Percentiles rank a stretch among this genome's conserved stretches.
Evolutionary conservation across 257 asterid genomes (phyloP).

Genomic region (Craterostigma plantagineum): DNA sequence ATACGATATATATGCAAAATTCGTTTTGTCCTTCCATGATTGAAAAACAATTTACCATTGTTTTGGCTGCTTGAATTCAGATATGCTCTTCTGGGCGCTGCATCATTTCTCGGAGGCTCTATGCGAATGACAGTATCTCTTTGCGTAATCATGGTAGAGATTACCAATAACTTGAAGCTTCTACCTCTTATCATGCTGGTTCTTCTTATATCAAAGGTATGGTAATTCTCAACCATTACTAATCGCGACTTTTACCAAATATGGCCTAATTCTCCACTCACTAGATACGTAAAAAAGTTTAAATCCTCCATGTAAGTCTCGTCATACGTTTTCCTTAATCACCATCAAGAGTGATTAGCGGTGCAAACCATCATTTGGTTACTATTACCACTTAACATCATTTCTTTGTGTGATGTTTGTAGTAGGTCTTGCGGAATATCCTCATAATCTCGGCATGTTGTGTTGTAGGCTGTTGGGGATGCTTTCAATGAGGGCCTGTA

Average conservation of each 20-base stretch:
- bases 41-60: neutral
- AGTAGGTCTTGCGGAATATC: no score
- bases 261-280: no score
- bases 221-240: conserved; percentile 4
- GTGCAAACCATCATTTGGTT: no score
- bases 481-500: conserved; percentile 94
- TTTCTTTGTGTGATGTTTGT: no score
- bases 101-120: conserved; percentile 98
- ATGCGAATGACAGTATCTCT: conserved; percentile 99
- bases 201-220: conserved; percentile 92
- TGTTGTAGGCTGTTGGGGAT: conserved; percentile 86
- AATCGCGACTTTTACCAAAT: no score
- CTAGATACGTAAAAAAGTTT: no score
- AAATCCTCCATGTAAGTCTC: no score
- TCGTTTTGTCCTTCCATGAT: neutral
- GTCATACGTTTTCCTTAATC: no score
- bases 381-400: no score
- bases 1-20: no score
- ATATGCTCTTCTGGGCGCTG: conserved; percentile 96
- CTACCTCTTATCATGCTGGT: conserved; percentile 97
- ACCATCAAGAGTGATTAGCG: no score
- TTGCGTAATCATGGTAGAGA: conserved; percentile 96
- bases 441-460: no score
- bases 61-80: conserved; percentile 22
- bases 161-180: conserved; percentile 79